A percentile compares a stretch with the other conserved stretches of the same genome.
These are phyloP conservation scores for Skeletonema tropicum DNA, from an alignment of 108 stramenopile species.

Conservation along the genomic window DNA sequence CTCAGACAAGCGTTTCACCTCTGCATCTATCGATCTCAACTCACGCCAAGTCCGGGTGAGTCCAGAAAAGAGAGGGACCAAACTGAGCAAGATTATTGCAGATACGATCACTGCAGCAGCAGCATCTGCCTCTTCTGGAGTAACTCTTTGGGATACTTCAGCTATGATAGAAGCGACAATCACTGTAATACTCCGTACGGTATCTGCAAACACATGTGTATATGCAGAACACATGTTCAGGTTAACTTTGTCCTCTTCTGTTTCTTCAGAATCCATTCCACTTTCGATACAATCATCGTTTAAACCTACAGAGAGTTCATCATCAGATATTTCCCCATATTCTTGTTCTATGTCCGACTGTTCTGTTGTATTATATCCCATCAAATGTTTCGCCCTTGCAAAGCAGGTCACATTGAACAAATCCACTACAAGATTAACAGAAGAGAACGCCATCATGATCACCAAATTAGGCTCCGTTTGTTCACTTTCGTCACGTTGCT, in stretches of 20 bases:
- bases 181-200: conserved; percentile 68
- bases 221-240: conserved; percentile 85
- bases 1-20: conserved; percentile 1
- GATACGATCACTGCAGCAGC: conserved; percentile 75
- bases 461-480: conserved; percentile 46
- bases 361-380: conserved; percentile 45
- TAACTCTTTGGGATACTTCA: conserved; percentile 42
- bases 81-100: conserved; percentile 60
- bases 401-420: conserved; percentile 76
- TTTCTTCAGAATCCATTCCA: conserved; percentile 4
- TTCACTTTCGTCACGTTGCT: conserved; percentile 26
- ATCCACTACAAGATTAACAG: conserved; percentile 66
- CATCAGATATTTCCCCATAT: conserved; percentile 16
- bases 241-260: conserved; percentile 53
- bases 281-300: conserved; percentile 17
- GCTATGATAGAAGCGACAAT: conserved; percentile 64
- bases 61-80: conserved; percentile 63
- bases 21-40: conserved; percentile 34
- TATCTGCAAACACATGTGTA: conserved; percentile 87
- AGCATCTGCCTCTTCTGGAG: conserved; percentile 73
- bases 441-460: conserved; percentile 67
- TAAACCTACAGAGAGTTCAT: conserved; percentile 14
- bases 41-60: conserved; percentile 49
- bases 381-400: conserved; percentile 64
- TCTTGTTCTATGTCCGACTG: conserved; percentile 4